These are phyloP conservation scores for Phytomonas sp. DNA, from an alignment of 208 protist species.

Conservation along the genomic window DNA sequence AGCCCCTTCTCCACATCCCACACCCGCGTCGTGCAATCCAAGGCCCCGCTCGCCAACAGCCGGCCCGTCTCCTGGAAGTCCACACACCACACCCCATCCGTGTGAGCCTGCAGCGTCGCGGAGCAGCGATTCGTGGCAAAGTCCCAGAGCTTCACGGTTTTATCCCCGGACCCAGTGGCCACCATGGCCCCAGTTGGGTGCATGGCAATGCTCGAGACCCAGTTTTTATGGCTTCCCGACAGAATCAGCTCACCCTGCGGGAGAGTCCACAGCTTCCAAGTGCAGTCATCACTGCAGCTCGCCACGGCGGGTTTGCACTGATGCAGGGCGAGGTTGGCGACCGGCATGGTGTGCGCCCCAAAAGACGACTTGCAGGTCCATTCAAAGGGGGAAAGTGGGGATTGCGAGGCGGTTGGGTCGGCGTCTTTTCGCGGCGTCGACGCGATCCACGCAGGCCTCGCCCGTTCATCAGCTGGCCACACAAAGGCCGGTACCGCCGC, in stretches of 20 bases:
- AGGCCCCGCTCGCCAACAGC: conserved; percentile 84
- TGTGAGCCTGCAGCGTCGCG: conserved; percentile 89
- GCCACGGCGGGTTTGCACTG: conserved; percentile 92
- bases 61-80: conserved; percentile 92
- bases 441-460: not conserved
- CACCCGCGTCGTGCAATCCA: conserved; percentile 93
- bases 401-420: conserved; percentile 4
- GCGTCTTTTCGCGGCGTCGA: not conserved
- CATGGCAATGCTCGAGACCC: conserved; percentile 83
- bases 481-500: conserved; percentile 18
- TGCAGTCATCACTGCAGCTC: conserved; percentile 92
- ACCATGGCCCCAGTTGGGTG: conserved; percentile 90
- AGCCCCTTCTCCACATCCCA: conserved; percentile 87
- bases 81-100: conserved; percentile 91
- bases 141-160: conserved; percentile 96
- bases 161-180: conserved; percentile 92
- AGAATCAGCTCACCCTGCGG: conserved; percentile 91
- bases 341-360: conserved; percentile 79
- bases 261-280: conserved; percentile 93
- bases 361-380: conserved; percentile 70
- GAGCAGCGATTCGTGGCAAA: conserved; percentile 84
- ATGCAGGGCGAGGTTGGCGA: conserved; percentile 87
- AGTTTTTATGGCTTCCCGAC: conserved; percentile 89
- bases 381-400: conserved; percentile 11
- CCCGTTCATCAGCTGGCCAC: conserved; percentile 70